phyloP scores from a whole-genome alignment of 2,329 filamentous ascomycete species.

The Alternaria tenuissima region DNA sequence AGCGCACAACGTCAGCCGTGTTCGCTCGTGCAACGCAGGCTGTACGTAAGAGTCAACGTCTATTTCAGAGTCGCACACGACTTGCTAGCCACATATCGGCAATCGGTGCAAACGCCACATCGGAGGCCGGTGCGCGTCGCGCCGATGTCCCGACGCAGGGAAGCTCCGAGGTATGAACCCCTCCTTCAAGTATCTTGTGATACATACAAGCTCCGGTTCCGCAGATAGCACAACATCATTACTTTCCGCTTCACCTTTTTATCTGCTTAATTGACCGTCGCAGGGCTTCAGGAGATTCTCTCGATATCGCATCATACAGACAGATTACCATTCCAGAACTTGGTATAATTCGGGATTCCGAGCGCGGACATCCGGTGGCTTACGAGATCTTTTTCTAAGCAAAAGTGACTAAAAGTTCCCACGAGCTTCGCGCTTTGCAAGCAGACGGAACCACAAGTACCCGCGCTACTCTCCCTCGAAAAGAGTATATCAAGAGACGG shows the following conservation, averaged over 20 bases:
- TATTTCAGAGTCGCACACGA: background rate
- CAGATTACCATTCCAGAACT: background rate
- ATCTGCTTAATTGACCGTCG: background rate
- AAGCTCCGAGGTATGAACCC: constrained; percentile 18
- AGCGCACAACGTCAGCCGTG: background rate
- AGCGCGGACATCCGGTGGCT: constrained; percentile 10
- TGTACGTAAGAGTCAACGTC: background rate
- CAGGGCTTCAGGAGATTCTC: background rate
- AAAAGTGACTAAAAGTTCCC: background rate
- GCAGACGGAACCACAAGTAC: constrained; percentile 1
- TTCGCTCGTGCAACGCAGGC: background rate
- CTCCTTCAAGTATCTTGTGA: constrained; percentile 16
- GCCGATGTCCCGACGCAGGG: constrained; percentile 17
- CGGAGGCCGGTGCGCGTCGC: background rate
- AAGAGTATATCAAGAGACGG: background rate
- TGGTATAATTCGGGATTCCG: background rate
- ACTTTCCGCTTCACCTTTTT: background rate
- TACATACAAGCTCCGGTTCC: constrained; percentile 16
- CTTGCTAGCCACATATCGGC: constrained; percentile 11
- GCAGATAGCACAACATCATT: constrained; percentile 8
- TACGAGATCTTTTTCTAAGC: constrained; percentile 16
- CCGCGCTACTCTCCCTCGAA: background rate
- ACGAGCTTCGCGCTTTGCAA: constrained; percentile 2
- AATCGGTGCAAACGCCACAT: constrained; percentile 6
- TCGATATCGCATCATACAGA: background rate